Evolutionary conservation across 495 filamentous ascomycete species (phyloP).

Genomic region (Penicillium argentinense): DNA sequence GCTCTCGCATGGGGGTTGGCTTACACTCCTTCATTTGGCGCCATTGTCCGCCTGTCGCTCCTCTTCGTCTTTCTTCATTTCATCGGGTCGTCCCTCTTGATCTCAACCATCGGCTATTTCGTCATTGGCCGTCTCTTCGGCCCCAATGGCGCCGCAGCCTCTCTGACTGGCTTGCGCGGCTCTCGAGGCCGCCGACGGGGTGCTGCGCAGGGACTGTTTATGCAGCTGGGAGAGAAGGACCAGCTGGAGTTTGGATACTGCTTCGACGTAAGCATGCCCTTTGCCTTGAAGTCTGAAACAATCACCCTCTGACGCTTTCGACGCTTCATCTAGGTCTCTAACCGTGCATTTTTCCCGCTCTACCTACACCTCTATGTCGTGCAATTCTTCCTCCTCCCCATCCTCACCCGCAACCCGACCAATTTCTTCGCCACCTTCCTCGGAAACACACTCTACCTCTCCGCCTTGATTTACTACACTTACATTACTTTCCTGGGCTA

Average conservation of each 20-base stretch:
- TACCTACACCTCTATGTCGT: conserved; percentile 73
- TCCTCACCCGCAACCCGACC: conserved; percentile 46
- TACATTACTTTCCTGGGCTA: conserved; percentile 75
- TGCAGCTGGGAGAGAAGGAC: conserved; percentile 54
- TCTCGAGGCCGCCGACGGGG: conserved; percentile 49
- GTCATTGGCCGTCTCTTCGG: conserved; percentile 64
- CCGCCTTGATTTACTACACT: conserved; percentile 68
- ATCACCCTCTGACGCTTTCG: not conserved
- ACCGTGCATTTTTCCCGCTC: conserved; percentile 72
- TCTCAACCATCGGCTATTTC: conserved; percentile 64
- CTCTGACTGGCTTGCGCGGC: conserved; percentile 40
- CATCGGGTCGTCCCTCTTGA: conserved; percentile 57
- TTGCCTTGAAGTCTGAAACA: not conserved
- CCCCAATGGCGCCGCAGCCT: conserved; percentile 45
- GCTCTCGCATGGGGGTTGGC: conserved; percentile 73
- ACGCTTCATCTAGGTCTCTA: conserved; percentile 55
- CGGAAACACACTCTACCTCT: conserved; percentile 69
- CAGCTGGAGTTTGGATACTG: conserved; percentile 76
- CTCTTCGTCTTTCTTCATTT: conserved; percentile 70
- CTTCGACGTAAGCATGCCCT: conserved; percentile 58
- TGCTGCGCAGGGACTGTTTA: conserved; percentile 57
- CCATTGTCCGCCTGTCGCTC: conserved; percentile 59
- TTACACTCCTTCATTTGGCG: conserved; percentile 56
- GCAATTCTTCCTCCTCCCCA: conserved; percentile 69
- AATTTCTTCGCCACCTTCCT: conserved; percentile 62